A percentile compares a stretch with the other conserved stretches of the same genome.
These are phyloP conservation scores for Fusarium cicatricum DNA, from an alignment of 2,329 filamentous ascomycete genomes.

Conservation along the genomic window DNA sequence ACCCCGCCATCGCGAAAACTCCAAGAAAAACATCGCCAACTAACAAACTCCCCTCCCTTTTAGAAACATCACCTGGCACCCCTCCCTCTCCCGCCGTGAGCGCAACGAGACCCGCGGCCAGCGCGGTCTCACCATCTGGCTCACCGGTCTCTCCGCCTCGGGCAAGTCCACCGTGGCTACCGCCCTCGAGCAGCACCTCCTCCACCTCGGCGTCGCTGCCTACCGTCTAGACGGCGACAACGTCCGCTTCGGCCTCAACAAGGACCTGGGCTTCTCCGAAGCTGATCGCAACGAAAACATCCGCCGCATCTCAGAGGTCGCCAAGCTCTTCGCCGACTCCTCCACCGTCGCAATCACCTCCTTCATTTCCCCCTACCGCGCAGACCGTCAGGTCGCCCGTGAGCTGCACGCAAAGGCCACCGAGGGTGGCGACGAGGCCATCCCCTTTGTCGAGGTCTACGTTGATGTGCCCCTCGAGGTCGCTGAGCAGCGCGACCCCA, in stretches of 20 bases:
- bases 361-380: slow-evolving; percentile 95
- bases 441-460: slow-evolving; percentile 93
- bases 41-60: neutral
- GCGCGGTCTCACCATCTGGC: slow-evolving; percentile 94
- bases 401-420: slow-evolving; percentile 72
- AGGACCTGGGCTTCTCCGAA: slow-evolving; percentile 94
- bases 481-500: slow-evolving; percentile 94
- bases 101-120: slow-evolving; percentile 80
- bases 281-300: slow-evolving; percentile 98
- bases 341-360: slow-evolving; percentile 89
- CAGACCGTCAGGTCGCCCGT: slow-evolving; percentile 84
- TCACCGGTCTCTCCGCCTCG: slow-evolving; percentile 94
- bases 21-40: slow-evolving; percentile 14
- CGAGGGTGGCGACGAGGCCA: slow-evolving; percentile 67
- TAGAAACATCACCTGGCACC: slow-evolving; percentile 92
- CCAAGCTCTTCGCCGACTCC: slow-evolving; percentile 94
- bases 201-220: slow-evolving; percentile 81
- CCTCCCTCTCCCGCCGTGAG: slow-evolving; percentile 80
- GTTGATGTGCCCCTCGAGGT: slow-evolving; percentile 92
- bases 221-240: slow-evolving; percentile 99
- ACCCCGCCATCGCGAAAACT: slow-evolving; percentile 24
- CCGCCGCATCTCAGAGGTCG: slow-evolving; percentile 92
- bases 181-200: slow-evolving; percentile 94
- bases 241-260: slow-evolving; percentile 97
- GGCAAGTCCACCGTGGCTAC: slow-evolving; percentile 98